Conservation (phyloP, 257 asterid species). For the Fraxinus quadrangulata region DNA sequence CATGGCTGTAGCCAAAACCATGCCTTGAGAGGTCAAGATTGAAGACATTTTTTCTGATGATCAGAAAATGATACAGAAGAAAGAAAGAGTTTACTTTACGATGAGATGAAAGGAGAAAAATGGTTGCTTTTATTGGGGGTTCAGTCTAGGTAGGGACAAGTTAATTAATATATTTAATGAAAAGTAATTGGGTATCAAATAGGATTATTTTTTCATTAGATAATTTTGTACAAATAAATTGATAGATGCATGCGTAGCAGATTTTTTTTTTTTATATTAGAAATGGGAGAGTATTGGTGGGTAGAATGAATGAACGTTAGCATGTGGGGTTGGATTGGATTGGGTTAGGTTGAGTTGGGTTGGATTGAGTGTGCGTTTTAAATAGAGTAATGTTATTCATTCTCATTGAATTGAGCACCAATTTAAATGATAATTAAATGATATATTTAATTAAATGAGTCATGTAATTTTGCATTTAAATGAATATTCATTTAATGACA, state of each 20-base stretch:
- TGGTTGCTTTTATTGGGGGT: not conserved
- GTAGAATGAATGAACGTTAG: not conserved
- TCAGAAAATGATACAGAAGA: not conserved
- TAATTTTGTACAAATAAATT: too few relatives aligned
- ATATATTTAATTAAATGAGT: too few relatives aligned
- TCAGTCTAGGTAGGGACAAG: not conserved
- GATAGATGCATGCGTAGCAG: too few relatives aligned
- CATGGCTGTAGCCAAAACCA: constrained; percentile 84
- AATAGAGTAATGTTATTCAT: too few relatives aligned
- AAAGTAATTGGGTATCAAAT: not conserved
- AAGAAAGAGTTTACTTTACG: constrained; percentile 7
- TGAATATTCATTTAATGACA: too few relatives aligned
- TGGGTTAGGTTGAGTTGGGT: too few relatives aligned
- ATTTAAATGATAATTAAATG: too few relatives aligned
- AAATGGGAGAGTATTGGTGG: not conserved
- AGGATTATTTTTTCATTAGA: not conserved
- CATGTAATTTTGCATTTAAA: too few relatives aligned
- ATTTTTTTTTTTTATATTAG: not conserved
- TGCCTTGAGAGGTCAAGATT: constrained; percentile 59
- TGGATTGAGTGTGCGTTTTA: not conserved
- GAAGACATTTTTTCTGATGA: constrained; percentile 38
- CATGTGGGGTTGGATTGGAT: too few relatives aligned
- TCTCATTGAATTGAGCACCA: too few relatives aligned
- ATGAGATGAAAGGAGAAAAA: not conserved
- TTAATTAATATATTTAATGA: not conserved